Conservation (phyloP, 805 yeast genomes). For the Candida rishiriensis region DNA sequence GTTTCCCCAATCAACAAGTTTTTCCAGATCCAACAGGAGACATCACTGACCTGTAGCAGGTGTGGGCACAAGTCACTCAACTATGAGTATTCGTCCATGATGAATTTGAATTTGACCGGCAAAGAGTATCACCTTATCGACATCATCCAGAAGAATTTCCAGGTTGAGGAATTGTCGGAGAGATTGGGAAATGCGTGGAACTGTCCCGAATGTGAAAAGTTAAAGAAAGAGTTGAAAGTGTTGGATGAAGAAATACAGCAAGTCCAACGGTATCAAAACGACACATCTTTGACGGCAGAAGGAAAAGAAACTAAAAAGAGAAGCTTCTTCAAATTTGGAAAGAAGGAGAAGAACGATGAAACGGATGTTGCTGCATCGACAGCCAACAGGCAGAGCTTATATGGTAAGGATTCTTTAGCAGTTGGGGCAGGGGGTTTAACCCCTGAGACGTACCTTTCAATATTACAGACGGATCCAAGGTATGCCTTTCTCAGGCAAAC, state of each 20-base stretch:
- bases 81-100: conserved; percentile 36
- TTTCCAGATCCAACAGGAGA: conserved; percentile 73
- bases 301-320: conserved; percentile 23
- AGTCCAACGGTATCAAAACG: conserved; percentile 1
- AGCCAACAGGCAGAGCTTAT: conserved; percentile 1
- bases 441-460: conserved; percentile 4
- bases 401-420: conserved; percentile 1
- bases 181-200: conserved; percentile 77
- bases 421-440: conserved; percentile 1
- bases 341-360: conserved; percentile 10
- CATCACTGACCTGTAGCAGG: conserved; percentile 54
- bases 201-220: conserved; percentile 63
- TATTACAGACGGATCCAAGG: conserved; percentile 16
- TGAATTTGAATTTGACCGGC: conserved; percentile 25
- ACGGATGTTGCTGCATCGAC: conserved; percentile 5
- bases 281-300: neutral
- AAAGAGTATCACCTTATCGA: conserved; percentile 42
- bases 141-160: conserved; percentile 56
- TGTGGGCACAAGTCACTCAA: conserved; percentile 60
- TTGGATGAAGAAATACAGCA: conserved; percentile 6
- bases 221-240: conserved; percentile 16
- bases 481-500: conserved; percentile 15
- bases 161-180: conserved; percentile 56
- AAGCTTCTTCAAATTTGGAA: conserved; percentile 24
- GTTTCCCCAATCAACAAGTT: conserved; percentile 60